A percentile compares a stretch with the other conserved stretches of the same genome.
These are phyloP conservation scores for Mucor irregularis DNA, from an alignment of 371 early-diverging fungal species.

Conservation along the genomic window DNA sequence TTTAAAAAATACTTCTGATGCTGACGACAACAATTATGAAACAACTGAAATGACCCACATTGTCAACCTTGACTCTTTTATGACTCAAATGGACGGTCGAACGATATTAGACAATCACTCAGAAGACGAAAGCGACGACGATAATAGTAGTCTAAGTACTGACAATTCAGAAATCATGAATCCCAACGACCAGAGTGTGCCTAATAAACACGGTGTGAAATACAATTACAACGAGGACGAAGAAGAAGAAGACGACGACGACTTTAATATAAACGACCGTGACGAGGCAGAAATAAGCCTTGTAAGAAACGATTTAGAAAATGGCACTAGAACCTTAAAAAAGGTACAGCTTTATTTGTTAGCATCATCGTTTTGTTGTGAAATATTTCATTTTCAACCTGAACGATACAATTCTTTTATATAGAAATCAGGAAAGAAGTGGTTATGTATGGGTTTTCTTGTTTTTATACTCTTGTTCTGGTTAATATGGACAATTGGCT, in stretches of 20 bases:
- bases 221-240: constrained; percentile 10
- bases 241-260: constrained; percentile 25
- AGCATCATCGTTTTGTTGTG: neutral
- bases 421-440: constrained; percentile 20
- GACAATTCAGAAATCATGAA: constrained; percentile 2
- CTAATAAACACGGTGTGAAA: neutral
- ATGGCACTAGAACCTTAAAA: constrained; percentile 3
- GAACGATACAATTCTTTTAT: neutral
- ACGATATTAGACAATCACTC: constrained; percentile 18
- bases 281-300: constrained; percentile 24
- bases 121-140: constrained; percentile 12
- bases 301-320: constrained; percentile 9
- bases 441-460: constrained; percentile 30
- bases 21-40: constrained; percentile 16
- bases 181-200: neutral
- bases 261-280: constrained; percentile 4
- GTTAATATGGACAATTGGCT: constrained; percentile 41
- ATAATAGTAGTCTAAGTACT: constrained; percentile 25
- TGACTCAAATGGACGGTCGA: constrained; percentile 33
- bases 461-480: constrained; percentile 22
- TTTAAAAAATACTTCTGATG: constrained; percentile 4
- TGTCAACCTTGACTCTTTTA: constrained; percentile 29
- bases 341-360: neutral
- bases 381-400: neutral
- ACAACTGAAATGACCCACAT: constrained; percentile 37